Evolutionary conservation across 352 stramenopile genomes (phyloP), one percentile per base, ranked within the genome.

Genomic region (Pythium rhizo-oryzae): DNA sequence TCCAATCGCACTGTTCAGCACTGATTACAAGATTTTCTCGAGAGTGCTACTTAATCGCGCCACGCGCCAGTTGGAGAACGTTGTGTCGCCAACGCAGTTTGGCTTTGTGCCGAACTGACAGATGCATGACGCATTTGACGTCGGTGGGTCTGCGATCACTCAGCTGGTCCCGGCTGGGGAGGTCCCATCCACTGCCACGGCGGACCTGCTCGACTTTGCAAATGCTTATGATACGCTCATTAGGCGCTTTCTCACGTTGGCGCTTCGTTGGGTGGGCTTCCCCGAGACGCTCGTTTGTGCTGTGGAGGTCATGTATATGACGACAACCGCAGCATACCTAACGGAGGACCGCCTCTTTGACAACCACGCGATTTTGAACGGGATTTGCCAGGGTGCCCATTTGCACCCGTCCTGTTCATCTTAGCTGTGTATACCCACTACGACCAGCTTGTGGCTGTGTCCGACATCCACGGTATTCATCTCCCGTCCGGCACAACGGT

Each of bases 11-110:
- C 44, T 64, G 0, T 33, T 70, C 1, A 70, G 65, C 23, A 50
- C 63, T 0, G 63, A 70, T 55, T 70, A 70, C 55, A 70, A 70
- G 37, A 70, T 70, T 23, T 63, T 52, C 49, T 49, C 63, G 6
- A 43, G 63, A 0, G n/a, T 70, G 0, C 54, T 70, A 1, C 54
- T 64, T 8, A 35, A 21, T 21, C 63, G 63, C 2, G 30, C 59
- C n/a, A 58, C 24, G 6, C 1, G 0, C 2, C 33, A 55, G 2
- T 35, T 70, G 15, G 13, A 5, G 13, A 0, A 6, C 9, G 18
- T 70, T 4, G 63, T 70, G 8, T 25, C 54, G 1, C 54, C 54
- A 18, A 59, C 54, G 0, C 63, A 70, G 49, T 63, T 64, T 24
- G 63, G 63, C 4, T 70, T 70, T 35, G 63, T 70, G 1, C 30